phyloP scores from a whole-genome alignment of 495 filamentous ascomycete genomes.

The Aspergillus carlsbadensis region DNA sequence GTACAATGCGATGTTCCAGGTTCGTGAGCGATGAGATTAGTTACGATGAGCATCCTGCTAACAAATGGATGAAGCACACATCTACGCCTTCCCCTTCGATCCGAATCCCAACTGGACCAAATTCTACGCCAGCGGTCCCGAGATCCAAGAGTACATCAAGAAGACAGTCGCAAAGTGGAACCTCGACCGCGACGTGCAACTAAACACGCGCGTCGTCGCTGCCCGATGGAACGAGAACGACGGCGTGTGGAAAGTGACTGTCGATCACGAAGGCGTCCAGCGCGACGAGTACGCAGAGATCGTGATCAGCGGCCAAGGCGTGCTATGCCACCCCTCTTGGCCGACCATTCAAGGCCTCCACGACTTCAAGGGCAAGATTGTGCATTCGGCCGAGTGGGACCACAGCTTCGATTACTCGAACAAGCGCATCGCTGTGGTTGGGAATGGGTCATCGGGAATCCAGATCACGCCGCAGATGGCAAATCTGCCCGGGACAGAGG shows the following conservation, averaged over 20 bases:
- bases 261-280: conserved; percentile 21
- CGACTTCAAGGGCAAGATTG: conserved; percentile 45
- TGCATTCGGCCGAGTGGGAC: conserved; percentile 55
- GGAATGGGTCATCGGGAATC: conserved; percentile 44
- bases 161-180: conserved; percentile 51
- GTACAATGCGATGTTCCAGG: conserved; percentile 56
- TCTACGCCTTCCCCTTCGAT: conserved; percentile 53
- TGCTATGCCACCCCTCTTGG: conserved; percentile 34
- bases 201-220: conserved; percentile 41
- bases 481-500: conserved; percentile 21
- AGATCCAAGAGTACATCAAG: conserved; percentile 61
- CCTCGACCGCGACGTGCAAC: conserved; percentile 46
- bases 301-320: conserved; percentile 32
- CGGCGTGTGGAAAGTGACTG: conserved; percentile 30
- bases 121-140: conserved; percentile 53
- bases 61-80: conserved; percentile 26
- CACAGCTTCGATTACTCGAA: conserved; percentile 37
- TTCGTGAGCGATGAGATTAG: background rate
- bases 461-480: conserved; percentile 58
- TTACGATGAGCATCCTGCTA: background rate
- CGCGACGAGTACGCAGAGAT: conserved; percentile 47
- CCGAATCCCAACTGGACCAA: conserved; percentile 61
- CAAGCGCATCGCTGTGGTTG: conserved; percentile 53
- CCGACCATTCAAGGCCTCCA: conserved; percentile 50
- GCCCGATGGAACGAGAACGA: conserved; percentile 48